Evolutionary conservation across 1,284 basidiomycete species (phyloP).

Genomic region (Limonomyces culmigenus): DNA sequence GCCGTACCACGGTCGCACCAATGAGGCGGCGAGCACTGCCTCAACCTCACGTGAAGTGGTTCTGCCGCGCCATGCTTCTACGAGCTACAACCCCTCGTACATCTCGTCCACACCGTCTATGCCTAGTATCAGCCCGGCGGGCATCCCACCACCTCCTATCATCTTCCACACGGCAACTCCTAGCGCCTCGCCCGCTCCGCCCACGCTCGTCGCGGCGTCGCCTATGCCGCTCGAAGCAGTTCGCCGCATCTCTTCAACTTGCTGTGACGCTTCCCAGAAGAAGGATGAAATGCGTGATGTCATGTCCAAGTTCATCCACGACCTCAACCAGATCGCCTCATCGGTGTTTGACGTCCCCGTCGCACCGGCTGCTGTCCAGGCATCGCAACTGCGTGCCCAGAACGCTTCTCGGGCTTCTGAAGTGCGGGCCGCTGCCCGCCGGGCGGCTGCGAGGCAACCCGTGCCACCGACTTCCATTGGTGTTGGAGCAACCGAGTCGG

Average conservation of each 20-base stretch:
- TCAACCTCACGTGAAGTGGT: too few relatives aligned
- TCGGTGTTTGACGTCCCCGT: slow-evolving; percentile 24
- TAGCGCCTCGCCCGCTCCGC: slow-evolving; percentile 1
- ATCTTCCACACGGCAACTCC: slow-evolving; percentile 14
- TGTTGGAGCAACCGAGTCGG: not conserved
- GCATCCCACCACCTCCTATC: slow-evolving; percentile 20
- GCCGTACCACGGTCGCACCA: slow-evolving; percentile 21
- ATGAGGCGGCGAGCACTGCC: not conserved
- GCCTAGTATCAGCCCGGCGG: slow-evolving; percentile 4
- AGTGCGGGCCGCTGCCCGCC: not conserved
- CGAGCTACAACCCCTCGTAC: not conserved
- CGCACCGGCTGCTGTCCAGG: too few relatives aligned
- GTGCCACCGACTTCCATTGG: not conserved
- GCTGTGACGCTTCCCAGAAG: slow-evolving; percentile 32
- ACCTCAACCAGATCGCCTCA: slow-evolving; percentile 33
- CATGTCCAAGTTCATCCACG: slow-evolving; percentile 39
- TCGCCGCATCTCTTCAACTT: slow-evolving; percentile 10
- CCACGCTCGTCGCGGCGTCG: slow-evolving; percentile 1
- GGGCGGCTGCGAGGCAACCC: not conserved
- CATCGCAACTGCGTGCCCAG: too few relatives aligned
- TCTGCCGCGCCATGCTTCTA: not conserved
- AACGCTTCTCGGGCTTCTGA: not conserved
- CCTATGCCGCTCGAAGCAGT: not conserved
- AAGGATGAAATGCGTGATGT: slow-evolving; percentile 36
- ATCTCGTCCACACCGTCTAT: not conserved